These are phyloP conservation scores for Domatiomyces globalis DNA, from an alignment of 2,329 filamentous ascomycete species.

Conservation along the genomic window DNA sequence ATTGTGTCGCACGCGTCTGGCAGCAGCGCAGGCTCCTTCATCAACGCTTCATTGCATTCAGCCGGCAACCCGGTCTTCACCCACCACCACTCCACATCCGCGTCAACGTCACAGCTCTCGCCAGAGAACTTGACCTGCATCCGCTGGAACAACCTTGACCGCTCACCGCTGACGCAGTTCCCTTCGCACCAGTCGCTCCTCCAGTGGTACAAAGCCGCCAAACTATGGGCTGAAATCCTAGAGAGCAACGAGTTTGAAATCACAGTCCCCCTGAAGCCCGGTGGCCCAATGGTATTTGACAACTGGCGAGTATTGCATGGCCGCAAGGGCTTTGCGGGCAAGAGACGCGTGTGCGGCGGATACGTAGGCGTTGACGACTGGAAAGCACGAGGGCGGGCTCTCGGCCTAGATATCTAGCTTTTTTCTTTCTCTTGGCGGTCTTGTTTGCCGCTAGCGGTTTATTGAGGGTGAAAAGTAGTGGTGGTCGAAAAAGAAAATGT, in stretches of 20 bases:
- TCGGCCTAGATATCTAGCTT: constrained; percentile 1
- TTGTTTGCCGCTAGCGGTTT: neutral
- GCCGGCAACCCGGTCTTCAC: constrained; percentile 55
- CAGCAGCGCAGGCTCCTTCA: constrained; percentile 47
- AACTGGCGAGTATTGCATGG: constrained; percentile 94
- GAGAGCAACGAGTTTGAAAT: constrained; percentile 53
- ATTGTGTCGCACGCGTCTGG: constrained; percentile 75
- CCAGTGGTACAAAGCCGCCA: constrained; percentile 67
- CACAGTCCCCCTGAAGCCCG: constrained; percentile 69
- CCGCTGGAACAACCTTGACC: constrained; percentile 88
- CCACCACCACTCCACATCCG: constrained; percentile 20
- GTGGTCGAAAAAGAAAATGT: too few relatives aligned
- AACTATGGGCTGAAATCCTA: constrained; percentile 58
- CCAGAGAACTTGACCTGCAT: constrained; percentile 45
- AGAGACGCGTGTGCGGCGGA: constrained; percentile 75
- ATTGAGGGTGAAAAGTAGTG: neutral
- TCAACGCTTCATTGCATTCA: constrained; percentile 49
- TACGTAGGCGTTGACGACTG: constrained; percentile 48
- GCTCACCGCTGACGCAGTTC: constrained; percentile 52
- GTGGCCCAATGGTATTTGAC: constrained; percentile 73
- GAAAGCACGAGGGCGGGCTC: constrained; percentile 8
- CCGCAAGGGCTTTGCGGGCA: constrained; percentile 65
- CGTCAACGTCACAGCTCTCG: constrained; percentile 3
- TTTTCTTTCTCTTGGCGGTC: neutral
- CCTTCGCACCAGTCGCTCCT: constrained; percentile 24